Conservation (phyloP, 306 rosid genomes). For the Vigna nakashimae region DNA sequence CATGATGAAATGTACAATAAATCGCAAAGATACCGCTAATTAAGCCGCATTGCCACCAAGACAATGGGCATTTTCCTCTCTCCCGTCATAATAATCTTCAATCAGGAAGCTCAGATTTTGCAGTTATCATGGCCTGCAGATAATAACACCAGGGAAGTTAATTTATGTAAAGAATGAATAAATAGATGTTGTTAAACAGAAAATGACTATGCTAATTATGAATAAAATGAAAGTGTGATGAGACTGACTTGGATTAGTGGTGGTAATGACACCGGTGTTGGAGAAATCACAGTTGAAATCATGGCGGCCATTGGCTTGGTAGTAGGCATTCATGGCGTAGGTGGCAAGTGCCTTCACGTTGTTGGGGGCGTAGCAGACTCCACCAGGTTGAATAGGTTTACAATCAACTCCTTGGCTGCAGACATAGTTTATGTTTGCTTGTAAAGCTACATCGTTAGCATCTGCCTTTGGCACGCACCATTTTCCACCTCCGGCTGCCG, state of each 20-base stretch:
- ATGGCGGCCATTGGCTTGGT: constrained; percentile 62
- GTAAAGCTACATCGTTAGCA: constrained; percentile 53
- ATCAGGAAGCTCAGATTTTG: constrained; percentile 31
- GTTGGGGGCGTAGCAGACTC: constrained; percentile 62
- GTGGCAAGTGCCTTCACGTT: constrained; percentile 60
- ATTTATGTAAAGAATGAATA: no score
- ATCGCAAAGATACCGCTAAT: not conserved
- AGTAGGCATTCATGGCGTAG: constrained; percentile 79
- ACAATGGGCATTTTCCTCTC: not conserved
- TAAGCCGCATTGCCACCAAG: not conserved
- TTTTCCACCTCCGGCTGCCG: constrained; percentile 44
- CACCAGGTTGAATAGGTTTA: constrained; percentile 68
- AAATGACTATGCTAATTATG: no score
- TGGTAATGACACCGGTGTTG: constrained; percentile 48
- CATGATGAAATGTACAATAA: constrained; percentile 12
- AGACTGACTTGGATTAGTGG: constrained; percentile 66
- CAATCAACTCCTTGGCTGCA: constrained; percentile 72
- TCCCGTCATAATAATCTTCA: constrained; percentile 5
- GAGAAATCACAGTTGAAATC: constrained; percentile 77
- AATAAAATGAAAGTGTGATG: not conserved
- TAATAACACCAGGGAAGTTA: not conserved
- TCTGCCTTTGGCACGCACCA: constrained; percentile 77
- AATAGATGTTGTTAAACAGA: no score
- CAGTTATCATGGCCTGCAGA: constrained; percentile 50
- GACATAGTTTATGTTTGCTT: constrained; percentile 70